A percentile compares a stretch with the other conserved stretches of the same genome.
phyloP scores from a whole-genome alignment of 768 basidiomycete genomes.

The Austroboletus eburneus region DNA sequence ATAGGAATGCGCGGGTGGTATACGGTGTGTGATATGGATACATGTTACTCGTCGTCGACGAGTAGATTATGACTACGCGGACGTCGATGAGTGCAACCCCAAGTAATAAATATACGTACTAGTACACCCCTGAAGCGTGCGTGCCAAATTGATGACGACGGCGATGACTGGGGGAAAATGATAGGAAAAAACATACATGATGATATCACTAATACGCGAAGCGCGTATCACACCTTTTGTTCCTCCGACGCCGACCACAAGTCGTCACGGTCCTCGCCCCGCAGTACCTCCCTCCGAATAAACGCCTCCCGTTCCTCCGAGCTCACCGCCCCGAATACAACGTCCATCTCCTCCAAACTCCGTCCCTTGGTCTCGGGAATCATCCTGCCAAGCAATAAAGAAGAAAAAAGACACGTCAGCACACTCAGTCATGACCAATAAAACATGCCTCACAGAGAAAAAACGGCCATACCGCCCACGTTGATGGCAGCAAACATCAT shows the following conservation, averaged over 20 bases:
- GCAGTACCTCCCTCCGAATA: constrained; percentile 43
- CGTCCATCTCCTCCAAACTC: constrained; percentile 52
- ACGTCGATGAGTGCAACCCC: no score
- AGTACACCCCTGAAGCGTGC: no score
- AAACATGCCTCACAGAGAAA: constrained; percentile 48
- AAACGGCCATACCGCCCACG: constrained; percentile 62
- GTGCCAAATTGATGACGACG: no score
- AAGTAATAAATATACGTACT: no score
- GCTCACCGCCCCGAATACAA: constrained; percentile 55
- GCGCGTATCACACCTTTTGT: constrained; percentile 4
- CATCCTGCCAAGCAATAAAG: constrained; percentile 32
- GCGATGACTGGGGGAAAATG: no score
- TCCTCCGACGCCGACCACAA: constrained; percentile 4
- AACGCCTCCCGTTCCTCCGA: constrained; percentile 50
- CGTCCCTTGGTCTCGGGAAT: constrained; percentile 63
- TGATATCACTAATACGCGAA: neutral
- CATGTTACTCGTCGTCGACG: neutral
- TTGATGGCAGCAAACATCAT: constrained; percentile 75
- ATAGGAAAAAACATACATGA: no score
- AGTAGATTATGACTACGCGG: neutral
- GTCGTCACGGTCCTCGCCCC: neutral
- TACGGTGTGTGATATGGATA: constrained; percentile 41
- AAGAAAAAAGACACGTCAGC: neutral
- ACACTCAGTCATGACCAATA: neutral
- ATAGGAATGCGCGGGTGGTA: constrained; percentile 58